Evolutionary conservation across 2,329 filamentous ascomycete species (phyloP), one percentile per base, ranked within the genome.

Genomic region (Westerdykella sp.): DNA sequence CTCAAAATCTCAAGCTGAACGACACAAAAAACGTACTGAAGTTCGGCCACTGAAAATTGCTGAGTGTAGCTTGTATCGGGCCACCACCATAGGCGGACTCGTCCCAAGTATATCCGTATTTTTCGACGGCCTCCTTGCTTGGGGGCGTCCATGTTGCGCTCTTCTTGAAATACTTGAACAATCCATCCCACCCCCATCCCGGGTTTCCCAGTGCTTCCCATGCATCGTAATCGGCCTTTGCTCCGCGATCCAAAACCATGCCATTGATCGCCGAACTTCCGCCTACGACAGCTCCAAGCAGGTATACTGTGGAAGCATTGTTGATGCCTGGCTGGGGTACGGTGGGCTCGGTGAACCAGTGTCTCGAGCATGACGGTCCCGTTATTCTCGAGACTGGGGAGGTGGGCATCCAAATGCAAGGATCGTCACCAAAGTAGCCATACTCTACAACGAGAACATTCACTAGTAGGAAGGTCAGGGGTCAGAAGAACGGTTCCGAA

Each of bases 201-300:
- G 50, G 43, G 50, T 82, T 83, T 0, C 79, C 79, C 9, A 83
- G 60, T 23, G 67, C 60, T 37, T 72, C 73, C 79, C 79, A 83
- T 0, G 70, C 71, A 58, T 83, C 73, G 37, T 69, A 70, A 44
- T 69, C 66, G 6, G 49, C 59, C 14, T 55, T 52, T 28, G 57
- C 52, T 11, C 57, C 68, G 6, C 67, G 60, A 41, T 65, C 63
- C 44, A 65, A 67, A 6, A 60, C 51, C 64, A 70, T 66, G 6
- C 64, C 63, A 49, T 70, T 69, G 18, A 69, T 57, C 1, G 62
- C 60, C 14, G 58, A 62, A 10, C 63, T 60, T 1, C 67, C 68
- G 3, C 67, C 67, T 3, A 69, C 57, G 1, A 63, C 46, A 15
- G 32, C 32, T 14, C 32, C 32, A 6, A 18, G n/a, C 32, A 35